These are phyloP conservation scores for Aureobasidium namibiae DNA, from an alignment of 2,329 filamentous ascomycete species.

Conservation along the genomic window DNA sequence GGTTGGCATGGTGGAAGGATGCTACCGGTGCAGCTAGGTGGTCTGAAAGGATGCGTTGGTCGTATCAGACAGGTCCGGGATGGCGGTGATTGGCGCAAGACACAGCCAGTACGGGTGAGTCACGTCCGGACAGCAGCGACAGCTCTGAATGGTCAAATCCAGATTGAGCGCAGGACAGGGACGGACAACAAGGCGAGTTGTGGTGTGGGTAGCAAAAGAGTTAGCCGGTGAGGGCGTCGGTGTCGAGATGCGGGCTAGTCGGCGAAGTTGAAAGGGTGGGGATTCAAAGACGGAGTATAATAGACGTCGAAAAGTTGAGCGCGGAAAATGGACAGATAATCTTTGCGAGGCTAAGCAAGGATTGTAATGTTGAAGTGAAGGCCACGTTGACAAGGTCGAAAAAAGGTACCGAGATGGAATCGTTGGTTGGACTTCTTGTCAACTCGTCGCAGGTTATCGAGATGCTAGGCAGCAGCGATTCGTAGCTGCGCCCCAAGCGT, in stretches of 20 bases:
- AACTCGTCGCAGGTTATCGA: not conserved
- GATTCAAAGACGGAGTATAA: not conserved
- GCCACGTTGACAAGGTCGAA: slow-evolving; percentile 6
- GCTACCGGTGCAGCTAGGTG: not conserved
- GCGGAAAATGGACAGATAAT: not conserved
- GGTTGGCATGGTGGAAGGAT: not conserved
- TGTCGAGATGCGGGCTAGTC: slow-evolving; percentile 5
- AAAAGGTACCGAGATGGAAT: not conserved
- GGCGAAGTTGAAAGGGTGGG: not conserved
- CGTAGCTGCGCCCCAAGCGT: slow-evolving; percentile 4
- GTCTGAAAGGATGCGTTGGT: not conserved
- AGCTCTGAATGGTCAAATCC: slow-evolving; percentile 1
- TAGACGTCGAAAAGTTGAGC: not conserved
- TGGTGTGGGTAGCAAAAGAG: not conserved
- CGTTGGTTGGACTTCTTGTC: not conserved
- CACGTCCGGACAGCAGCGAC: not conserved
- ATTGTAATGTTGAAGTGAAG: not conserved
- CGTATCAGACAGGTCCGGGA: not conserved
- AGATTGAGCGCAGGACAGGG: not conserved
- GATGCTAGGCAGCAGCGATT: not conserved
- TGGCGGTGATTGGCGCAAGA: slow-evolving; percentile 1
- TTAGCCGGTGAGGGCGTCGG: slow-evolving; percentile 5
- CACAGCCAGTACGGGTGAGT: not conserved
- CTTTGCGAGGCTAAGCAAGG: slow-evolving; percentile 2
- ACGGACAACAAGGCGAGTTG: not conserved